These are phyloP conservation scores for Amanita pallidorosea DNA, from an alignment of 768 basidiomycete genomes.

Conservation along the genomic window DNA sequence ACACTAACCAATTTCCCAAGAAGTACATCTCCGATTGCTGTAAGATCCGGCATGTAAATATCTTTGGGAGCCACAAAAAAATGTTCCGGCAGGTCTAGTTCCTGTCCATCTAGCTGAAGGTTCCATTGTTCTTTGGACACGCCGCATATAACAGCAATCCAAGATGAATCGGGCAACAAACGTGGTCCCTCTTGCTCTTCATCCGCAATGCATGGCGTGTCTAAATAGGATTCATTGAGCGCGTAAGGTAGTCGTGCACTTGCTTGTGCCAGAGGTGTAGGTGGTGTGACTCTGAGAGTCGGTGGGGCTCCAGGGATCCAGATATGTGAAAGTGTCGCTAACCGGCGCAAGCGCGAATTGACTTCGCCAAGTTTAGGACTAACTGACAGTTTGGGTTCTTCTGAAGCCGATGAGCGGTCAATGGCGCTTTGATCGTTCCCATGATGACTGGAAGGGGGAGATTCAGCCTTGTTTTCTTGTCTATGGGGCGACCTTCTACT, in stretches of 20 bases:
- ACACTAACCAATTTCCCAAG: conserved; percentile 63
- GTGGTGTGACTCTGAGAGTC: conserved; percentile 23
- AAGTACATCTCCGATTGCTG: conserved; percentile 61
- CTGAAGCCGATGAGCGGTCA: background rate
- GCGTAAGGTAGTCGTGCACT: background rate
- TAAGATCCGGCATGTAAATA: conserved; percentile 78
- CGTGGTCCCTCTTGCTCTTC: conserved; percentile 20
- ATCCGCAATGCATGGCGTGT: background rate
- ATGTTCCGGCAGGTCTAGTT: conserved; percentile 42
- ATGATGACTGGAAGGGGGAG: background rate
- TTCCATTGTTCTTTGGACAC: conserved; percentile 49
- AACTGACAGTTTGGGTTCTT: background rate
- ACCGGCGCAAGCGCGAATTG: conserved; percentile 16
- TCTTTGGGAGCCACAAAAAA: conserved; percentile 71
- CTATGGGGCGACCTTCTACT: background rate
- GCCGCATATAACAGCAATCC: conserved; percentile 78
- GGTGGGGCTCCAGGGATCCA: conserved; percentile 52
- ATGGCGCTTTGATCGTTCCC: background rate
- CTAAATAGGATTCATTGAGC: conserved; percentile 4
- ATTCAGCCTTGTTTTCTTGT: background rate
- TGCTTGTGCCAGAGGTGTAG: conserved; percentile 3
- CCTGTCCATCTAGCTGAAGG: conserved; percentile 18
- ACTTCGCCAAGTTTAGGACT: conserved; percentile 5
- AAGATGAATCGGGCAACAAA: conserved; percentile 54
- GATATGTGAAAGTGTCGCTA: conserved; percentile 44